A percentile compares a stretch with the other conserved stretches of the same genome.
Evolutionary conservation across 2,329 filamentous ascomycete genomes (phyloP).

Genomic region (Calonectria fujianensis): DNA sequence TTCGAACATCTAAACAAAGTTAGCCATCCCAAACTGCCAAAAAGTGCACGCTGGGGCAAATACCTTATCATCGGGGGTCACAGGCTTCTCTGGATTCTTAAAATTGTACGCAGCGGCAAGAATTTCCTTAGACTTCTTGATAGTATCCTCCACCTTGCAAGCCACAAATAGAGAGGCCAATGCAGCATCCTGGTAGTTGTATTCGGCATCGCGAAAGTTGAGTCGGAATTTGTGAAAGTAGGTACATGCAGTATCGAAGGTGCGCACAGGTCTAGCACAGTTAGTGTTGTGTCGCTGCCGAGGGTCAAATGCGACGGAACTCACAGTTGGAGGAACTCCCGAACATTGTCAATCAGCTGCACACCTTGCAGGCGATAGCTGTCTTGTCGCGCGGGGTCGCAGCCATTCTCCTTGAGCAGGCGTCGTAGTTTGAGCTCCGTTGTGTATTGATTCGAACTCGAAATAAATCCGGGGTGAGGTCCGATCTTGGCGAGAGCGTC

Average conservation of each 20-base stretch:
- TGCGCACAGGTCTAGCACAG: slow-evolving; percentile 83
- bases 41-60: slow-evolving; percentile 47
- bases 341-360: slow-evolving; percentile 90
- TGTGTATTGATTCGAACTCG: slow-evolving; percentile 80
- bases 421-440: slow-evolving; percentile 87
- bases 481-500: slow-evolving; percentile 56
- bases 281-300: slow-evolving; percentile 37
- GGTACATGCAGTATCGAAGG: slow-evolving; percentile 91
- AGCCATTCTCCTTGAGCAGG: slow-evolving; percentile 80
- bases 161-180: slow-evolving; percentile 92
- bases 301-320: not conserved
- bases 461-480: slow-evolving; percentile 69
- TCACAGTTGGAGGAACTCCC: slow-evolving; percentile 85
- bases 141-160: slow-evolving; percentile 97
- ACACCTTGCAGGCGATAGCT: slow-evolving; percentile 89
- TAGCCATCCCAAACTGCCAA: not conserved
- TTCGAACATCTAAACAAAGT: slow-evolving; percentile 81
- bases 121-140: slow-evolving; percentile 97
- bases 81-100: slow-evolving; percentile 81
- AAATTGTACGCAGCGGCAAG: slow-evolving; percentile 93
- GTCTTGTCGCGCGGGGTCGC: slow-evolving; percentile 87
- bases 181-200: slow-evolving; percentile 90
- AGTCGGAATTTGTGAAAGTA: slow-evolving; percentile 97
- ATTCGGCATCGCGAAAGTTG: slow-evolving; percentile 88
- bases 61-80: slow-evolving; percentile 88